Conservation (phyloP, 1,284 basidiomycete genomes). For the Paramarasmius palmivorus region DNA sequence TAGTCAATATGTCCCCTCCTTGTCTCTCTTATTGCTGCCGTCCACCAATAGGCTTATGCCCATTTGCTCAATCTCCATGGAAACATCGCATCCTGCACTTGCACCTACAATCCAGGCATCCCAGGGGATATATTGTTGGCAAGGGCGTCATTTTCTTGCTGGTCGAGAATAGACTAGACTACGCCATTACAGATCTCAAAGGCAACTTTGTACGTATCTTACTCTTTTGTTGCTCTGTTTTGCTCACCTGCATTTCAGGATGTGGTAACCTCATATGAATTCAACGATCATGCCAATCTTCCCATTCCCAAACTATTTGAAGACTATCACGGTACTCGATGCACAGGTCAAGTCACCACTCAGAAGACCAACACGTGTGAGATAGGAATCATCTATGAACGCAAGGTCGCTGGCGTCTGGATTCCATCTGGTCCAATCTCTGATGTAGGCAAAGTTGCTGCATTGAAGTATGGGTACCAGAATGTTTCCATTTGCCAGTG, state of each 20-base stretch:
- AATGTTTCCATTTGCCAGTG: slow-evolving; percentile 96
- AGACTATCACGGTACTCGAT: slow-evolving; percentile 97
- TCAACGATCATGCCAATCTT: slow-evolving; percentile 89
- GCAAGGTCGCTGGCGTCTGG: slow-evolving; percentile 91
- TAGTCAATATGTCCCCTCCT: no score
- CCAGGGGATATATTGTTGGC: no score
- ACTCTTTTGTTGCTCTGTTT: slow-evolving; percentile 5
- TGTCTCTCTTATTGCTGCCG: no score
- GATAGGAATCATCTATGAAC: slow-evolving; percentile 90
- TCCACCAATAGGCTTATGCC: no score
- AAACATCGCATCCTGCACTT: no score
- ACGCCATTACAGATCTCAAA: slow-evolving; percentile 83
- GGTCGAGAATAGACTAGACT: slow-evolving; percentile 96
- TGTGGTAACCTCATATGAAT: slow-evolving; percentile 91
- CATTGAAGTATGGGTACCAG: slow-evolving; percentile 93
- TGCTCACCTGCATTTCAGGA: slow-evolving; percentile 50
- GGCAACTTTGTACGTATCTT: slow-evolving; percentile 82
- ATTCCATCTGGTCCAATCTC: slow-evolving; percentile 97
- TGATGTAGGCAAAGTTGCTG: slow-evolving; percentile 96
- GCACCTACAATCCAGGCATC: no score
- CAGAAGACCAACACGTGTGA: slow-evolving; percentile 96
- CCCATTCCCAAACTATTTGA: slow-evolving; percentile 89
- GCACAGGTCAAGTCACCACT: slow-evolving; percentile 98
- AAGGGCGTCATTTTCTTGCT: slow-evolving; percentile 86
- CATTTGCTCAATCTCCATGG: no score